phyloP scores from a whole-genome alignment of 805 yeast species.

The Saturnispora sanitii region DNA sequence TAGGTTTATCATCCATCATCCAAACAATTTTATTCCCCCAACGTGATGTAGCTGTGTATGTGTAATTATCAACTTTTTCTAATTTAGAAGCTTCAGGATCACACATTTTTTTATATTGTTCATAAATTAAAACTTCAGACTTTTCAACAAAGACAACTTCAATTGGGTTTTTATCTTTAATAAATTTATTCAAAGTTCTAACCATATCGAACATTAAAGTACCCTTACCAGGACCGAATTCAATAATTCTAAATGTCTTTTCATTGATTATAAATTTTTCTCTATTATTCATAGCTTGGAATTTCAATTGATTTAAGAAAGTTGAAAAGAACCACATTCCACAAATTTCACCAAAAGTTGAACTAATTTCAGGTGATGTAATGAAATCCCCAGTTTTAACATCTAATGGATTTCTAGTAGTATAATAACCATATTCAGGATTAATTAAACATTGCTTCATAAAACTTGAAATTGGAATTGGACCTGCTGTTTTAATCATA shows the following conservation, averaged over 20 bases:
- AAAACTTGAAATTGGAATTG: slow-evolving; percentile 59
- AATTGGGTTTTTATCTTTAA: slow-evolving; percentile 26
- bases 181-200: slow-evolving; percentile 35
- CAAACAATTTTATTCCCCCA: slow-evolving; percentile 49
- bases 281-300: slow-evolving; percentile 24
- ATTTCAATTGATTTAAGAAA: slow-evolving; percentile 50
- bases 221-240: slow-evolving; percentile 83
- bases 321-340: slow-evolving; percentile 59
- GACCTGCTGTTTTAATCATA: slow-evolving; percentile 61
- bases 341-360: slow-evolving; percentile 77
- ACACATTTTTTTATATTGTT: slow-evolving; percentile 46
- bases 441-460: slow-evolving; percentile 78
- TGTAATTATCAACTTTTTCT: slow-evolving; percentile 26
- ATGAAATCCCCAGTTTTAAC: slow-evolving; percentile 55
- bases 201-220: slow-evolving; percentile 64
- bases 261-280: slow-evolving; percentile 18
- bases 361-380: slow-evolving; percentile 81
- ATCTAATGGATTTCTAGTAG: slow-evolving; percentile 59
- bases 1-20: slow-evolving; percentile 45
- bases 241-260: slow-evolving; percentile 43
- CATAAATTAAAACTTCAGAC: slow-evolving; percentile 48
- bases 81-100: slow-evolving; percentile 16
- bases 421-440: slow-evolving; percentile 71
- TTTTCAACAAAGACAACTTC: slow-evolving; percentile 60
- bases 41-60: slow-evolving; percentile 31